Percentiles rank a stretch among this genome's conserved stretches.
Conservation (phyloP, 73 alveolate genomes). For the Stentor roeselii region DNA sequence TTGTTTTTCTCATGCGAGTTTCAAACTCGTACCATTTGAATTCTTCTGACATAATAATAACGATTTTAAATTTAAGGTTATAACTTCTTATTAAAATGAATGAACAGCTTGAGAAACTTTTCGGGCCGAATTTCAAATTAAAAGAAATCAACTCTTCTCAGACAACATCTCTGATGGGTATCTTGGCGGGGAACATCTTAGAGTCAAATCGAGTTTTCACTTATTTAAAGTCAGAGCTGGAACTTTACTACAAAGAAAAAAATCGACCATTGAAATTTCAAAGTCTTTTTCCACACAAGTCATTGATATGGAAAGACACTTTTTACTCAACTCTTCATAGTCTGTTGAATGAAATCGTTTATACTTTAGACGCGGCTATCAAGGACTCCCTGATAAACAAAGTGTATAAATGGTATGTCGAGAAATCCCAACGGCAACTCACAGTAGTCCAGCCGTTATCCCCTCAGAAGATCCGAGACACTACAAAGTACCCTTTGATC, state of each 20-base stretch:
- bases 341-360: neutral
- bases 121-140: neutral
- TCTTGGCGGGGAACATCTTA: neutral
- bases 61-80: neutral
- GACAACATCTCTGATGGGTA: neutral
- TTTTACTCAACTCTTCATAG: neutral
- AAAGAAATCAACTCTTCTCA: neutral
- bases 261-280: neutral
- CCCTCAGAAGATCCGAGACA: neutral
- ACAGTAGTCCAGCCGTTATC: neutral
- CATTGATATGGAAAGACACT: neutral
- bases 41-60: conserved; percentile 9
- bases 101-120: neutral
- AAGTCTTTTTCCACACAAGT: neutral
- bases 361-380: neutral
- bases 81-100: neutral
- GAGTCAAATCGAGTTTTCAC: neutral
- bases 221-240: neutral
- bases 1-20: conserved; percentile 59
- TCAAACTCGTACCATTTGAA: conserved; percentile 67
- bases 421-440: neutral
- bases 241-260: neutral
- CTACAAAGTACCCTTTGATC: neutral
- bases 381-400: neutral
- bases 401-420: conserved; percentile 1